phyloP scores from a whole-genome alignment of 352 stramenopile species.

The Sclerospora graminicola region DNA sequence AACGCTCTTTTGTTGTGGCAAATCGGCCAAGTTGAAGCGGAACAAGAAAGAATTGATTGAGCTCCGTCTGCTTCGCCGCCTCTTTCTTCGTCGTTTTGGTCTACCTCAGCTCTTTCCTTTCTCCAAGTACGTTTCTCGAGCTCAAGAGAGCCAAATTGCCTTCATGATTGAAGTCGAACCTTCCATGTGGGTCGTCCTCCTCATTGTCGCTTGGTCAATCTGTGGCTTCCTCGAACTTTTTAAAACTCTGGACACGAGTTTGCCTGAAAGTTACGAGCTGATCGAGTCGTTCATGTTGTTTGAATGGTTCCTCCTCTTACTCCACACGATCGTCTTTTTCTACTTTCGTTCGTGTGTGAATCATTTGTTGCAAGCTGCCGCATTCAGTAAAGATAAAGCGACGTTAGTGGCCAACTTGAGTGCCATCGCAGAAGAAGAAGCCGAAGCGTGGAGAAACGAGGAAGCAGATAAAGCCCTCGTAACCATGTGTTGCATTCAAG shows the following conservation, averaged over 20 bases:
- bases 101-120: constrained; percentile 54
- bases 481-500: constrained; percentile 12
- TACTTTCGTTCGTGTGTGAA: constrained; percentile 30
- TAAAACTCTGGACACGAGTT: constrained; percentile 2
- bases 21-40: constrained; percentile 5
- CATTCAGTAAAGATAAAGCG: constrained; percentile 11
- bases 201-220: constrained; percentile 35
- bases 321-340: constrained; percentile 23
- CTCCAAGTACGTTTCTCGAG: constrained; percentile 62
- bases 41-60: constrained; percentile 16
- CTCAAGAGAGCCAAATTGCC: constrained; percentile 70
- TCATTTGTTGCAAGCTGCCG: constrained; percentile 24
- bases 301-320: constrained; percentile 20
- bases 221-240: constrained; percentile 12
- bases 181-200: constrained; percentile 49
- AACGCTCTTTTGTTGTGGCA: constrained; percentile 10
- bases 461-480: constrained; percentile 9
- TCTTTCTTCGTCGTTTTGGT: constrained; percentile 34
- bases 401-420: constrained; percentile 6
- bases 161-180: constrained; percentile 73
- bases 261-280: constrained; percentile 19
- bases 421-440: constrained; percentile 15
- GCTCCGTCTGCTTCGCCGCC: constrained; percentile 28
- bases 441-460: constrained; percentile 9
- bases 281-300: constrained; percentile 27